Conservation (phyloP, 73 alveolate species). For the Tetrahymena thermophila region DNA sequence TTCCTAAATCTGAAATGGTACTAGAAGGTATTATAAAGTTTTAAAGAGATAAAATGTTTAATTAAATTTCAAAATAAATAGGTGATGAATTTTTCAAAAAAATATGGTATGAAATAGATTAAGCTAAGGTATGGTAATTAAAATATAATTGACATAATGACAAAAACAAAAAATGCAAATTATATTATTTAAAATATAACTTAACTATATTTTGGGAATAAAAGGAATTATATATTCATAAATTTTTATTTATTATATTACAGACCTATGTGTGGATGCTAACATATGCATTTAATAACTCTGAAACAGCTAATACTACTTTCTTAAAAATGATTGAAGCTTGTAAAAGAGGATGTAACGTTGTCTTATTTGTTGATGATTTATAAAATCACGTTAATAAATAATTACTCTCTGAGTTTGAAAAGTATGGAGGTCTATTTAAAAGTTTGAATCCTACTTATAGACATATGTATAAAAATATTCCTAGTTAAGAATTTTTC, state of each 20-base stretch:
- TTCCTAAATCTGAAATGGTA: neutral
- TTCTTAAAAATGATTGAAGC: conserved; percentile 8
- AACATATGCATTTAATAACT: conserved; percentile 9
- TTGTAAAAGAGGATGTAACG: conserved; percentile 41
- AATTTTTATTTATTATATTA: neutral
- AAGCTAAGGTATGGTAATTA: neutral
- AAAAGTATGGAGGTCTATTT: conserved; percentile 20
- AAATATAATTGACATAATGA: neutral
- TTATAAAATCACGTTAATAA: neutral
- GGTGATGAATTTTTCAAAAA: neutral
- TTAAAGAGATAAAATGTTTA: neutral
- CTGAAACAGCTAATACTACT: conserved; percentile 14
- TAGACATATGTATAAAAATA: neutral
- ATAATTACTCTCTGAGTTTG: neutral
- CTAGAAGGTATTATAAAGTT: neutral
- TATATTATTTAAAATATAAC: neutral
- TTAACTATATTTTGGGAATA: neutral
- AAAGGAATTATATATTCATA: neutral
- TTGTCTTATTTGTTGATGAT: conserved; percentile 27
- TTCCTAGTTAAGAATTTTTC: conserved; percentile 14
- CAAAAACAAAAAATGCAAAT: neutral
- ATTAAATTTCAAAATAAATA: neutral
- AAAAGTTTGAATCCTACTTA: conserved; percentile 15
- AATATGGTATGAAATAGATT: neutral
- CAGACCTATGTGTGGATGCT: conserved; percentile 10